Evolutionary conservation across 441 rosid genomes (phyloP), one percentile per base, ranked within the genome.

Genomic region (Gossypium schwendimanii): DNA sequence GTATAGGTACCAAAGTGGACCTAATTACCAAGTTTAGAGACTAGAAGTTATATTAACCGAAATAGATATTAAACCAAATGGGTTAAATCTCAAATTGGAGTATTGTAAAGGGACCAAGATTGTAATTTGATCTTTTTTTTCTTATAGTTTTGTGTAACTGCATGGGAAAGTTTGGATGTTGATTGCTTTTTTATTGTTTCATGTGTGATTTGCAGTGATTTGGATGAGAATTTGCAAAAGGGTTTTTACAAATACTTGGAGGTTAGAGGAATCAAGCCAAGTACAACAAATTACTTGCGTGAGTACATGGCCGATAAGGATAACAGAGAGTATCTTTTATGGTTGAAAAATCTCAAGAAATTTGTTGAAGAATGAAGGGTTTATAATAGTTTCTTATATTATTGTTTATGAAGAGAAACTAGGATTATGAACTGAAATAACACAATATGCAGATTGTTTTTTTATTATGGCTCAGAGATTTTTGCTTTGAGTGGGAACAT

Each of bases 231-330:
- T 72, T 72, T 93, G 77, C 87, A 86, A 83, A 90, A 90, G 61
- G 87, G 85, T 15, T 91, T 93, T 67, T 88, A 88, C 79, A 87
- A 84, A 81, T 91, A 89, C 71, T 71, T 91, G 49, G 93, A 89
- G 79, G 80, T 85, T 45, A 84, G 97, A 80, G 98, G 97, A 73
- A 85, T 92, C 76, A 88, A 84, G 70, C 92, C 97, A 26, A 81
- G 87, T 81, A 84, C 85, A 9, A 88, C 91, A 58, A 89, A 88
- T 77, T 91, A 88, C 93, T 81, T 92, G 84, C 93, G 85, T 26
- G 96, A 87, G 83, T 91, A 92, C 81, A 92, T 89, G 96, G 80
- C 89, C 74, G 87, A 88, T 82, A 94, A 91, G 79, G 97, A 94
- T 76, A 89, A 88, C 54, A 76, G 83, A 14, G 95, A 91, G 72